phyloP scores from a whole-genome alignment of 163 green algal genomes.

The Scenedesmus sp. region DNA sequence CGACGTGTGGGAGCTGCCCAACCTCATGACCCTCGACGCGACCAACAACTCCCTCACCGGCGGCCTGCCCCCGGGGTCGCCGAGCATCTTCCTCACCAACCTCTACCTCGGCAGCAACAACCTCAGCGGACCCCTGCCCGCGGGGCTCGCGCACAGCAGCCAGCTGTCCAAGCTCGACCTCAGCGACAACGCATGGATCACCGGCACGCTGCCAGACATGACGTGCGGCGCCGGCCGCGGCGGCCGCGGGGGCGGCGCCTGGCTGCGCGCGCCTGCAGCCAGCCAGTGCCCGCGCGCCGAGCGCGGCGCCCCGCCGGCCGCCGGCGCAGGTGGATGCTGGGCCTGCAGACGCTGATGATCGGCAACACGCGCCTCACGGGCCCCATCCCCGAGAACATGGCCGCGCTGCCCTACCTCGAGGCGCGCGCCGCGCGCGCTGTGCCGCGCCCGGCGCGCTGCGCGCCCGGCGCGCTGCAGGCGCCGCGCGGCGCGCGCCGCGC shows the following conservation, averaged over 20 bases:
- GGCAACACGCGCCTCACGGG: constrained; percentile 38
- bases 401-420: constrained; percentile 1
- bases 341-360: constrained; percentile 38
- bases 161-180: constrained; percentile 42
- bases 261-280: background rate
- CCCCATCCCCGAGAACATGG: constrained; percentile 9
- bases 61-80: constrained; percentile 17
- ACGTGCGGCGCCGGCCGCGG: background rate
- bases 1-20: constrained; percentile 27
- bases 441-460: no score
- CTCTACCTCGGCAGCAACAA: constrained; percentile 45
- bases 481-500: no score
- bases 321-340: constrained; percentile 36
- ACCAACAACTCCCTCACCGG: constrained; percentile 47
- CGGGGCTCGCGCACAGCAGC: constrained; percentile 17
- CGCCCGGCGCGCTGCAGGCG: no score
- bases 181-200: constrained; percentile 34
- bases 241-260: background rate
- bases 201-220: constrained; percentile 31
- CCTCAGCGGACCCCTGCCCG: constrained; percentile 47
- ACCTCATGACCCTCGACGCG: constrained; percentile 48
- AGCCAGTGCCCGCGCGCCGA: background rate
- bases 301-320: no score
- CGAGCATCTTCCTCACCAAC: constrained; percentile 6
- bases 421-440: no score